Conservation (phyloP, 352 stramenopile genomes). For the Pythium dissotocum region DNA sequence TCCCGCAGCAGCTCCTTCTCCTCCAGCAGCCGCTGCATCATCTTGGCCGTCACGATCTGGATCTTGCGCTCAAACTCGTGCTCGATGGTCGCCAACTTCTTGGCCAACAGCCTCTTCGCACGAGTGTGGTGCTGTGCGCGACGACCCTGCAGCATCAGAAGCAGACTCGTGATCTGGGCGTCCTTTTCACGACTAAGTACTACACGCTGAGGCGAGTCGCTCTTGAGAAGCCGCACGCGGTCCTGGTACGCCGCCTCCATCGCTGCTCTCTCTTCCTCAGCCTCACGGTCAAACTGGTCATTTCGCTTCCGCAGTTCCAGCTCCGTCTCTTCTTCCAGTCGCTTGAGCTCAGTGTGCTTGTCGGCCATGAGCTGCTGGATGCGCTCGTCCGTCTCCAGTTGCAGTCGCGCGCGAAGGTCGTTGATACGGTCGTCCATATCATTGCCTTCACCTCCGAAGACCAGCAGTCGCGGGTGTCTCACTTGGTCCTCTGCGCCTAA, state of each 20-base stretch:
- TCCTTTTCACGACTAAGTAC: slow-evolving; percentile 33
- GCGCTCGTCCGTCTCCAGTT: slow-evolving; percentile 54
- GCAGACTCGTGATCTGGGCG: slow-evolving; percentile 41
- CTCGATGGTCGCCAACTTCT: slow-evolving; percentile 35
- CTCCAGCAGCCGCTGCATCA: slow-evolving; percentile 49
- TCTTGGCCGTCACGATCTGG: slow-evolving; percentile 46
- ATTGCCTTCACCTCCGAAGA: background rate
- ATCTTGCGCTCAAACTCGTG: slow-evolving; percentile 53
- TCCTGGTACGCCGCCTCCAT: slow-evolving; percentile 30
- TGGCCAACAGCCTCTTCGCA: slow-evolving; percentile 21
- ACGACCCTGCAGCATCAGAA: slow-evolving; percentile 46
- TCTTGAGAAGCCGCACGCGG: slow-evolving; percentile 31
- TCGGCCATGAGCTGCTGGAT: slow-evolving; percentile 41
- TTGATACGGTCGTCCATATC: slow-evolving; percentile 38
- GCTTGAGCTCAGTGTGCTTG: slow-evolving; percentile 36
- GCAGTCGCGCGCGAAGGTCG: slow-evolving; percentile 47
- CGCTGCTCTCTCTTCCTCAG: slow-evolving; percentile 36
- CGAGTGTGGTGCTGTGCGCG: slow-evolving; percentile 30
- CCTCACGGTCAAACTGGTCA: slow-evolving; percentile 28
- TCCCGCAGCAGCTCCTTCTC: slow-evolving; percentile 47
- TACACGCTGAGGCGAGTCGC: background rate
- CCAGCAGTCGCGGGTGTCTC: background rate
- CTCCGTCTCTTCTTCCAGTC: slow-evolving; percentile 30
- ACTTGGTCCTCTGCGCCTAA: background rate
- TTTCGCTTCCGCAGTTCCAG: slow-evolving; percentile 30